Conservation (phyloP, 495 filamentous ascomycete genomes). For the Letharia columbiana region DNA sequence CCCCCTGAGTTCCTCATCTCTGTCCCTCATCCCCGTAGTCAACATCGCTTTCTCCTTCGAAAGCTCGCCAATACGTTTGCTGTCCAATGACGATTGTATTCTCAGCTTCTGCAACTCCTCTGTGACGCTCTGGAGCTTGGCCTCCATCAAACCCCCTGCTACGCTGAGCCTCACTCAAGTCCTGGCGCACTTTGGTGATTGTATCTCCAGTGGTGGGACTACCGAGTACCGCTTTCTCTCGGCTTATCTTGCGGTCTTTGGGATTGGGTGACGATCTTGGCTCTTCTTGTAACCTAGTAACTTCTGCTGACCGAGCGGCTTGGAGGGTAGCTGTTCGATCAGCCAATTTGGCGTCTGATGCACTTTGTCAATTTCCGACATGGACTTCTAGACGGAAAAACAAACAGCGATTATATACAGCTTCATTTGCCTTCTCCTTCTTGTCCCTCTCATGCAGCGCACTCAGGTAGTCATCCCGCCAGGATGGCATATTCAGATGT, state of each 20-base stretch:
- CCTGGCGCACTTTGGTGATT: slow-evolving; percentile 45
- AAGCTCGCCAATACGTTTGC: slow-evolving; percentile 50
- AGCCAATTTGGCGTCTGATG: slow-evolving; percentile 57
- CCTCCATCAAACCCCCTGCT: slow-evolving; percentile 57
- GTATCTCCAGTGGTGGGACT: slow-evolving; percentile 2
- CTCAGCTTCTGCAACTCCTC: slow-evolving; percentile 53
- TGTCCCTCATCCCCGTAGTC: slow-evolving; percentile 57
- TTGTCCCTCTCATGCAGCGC: slow-evolving; percentile 48
- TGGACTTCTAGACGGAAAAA: neutral
- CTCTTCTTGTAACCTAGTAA: slow-evolving; percentile 32
- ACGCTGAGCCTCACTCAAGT: slow-evolving; percentile 67
- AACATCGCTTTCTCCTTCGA: slow-evolving; percentile 54
- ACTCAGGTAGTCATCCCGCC: slow-evolving; percentile 50
- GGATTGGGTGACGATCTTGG: slow-evolving; percentile 21
- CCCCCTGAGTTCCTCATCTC: slow-evolving; percentile 73
- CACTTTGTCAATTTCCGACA: slow-evolving; percentile 11
- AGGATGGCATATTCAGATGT: slow-evolving; percentile 38
- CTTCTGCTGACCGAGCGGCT: slow-evolving; percentile 22
- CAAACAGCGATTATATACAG: slow-evolving; percentile 50
- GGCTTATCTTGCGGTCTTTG: slow-evolving; percentile 16
- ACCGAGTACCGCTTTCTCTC: slow-evolving; percentile 7
- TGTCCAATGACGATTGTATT: slow-evolving; percentile 45
- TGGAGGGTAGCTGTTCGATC: slow-evolving; percentile 55
- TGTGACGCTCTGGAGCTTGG: slow-evolving; percentile 48
- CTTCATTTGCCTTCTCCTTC: slow-evolving; percentile 47